Conservation (phyloP, 2,329 filamentous ascomycete species). For the Hypoxylon sp. region DNA sequence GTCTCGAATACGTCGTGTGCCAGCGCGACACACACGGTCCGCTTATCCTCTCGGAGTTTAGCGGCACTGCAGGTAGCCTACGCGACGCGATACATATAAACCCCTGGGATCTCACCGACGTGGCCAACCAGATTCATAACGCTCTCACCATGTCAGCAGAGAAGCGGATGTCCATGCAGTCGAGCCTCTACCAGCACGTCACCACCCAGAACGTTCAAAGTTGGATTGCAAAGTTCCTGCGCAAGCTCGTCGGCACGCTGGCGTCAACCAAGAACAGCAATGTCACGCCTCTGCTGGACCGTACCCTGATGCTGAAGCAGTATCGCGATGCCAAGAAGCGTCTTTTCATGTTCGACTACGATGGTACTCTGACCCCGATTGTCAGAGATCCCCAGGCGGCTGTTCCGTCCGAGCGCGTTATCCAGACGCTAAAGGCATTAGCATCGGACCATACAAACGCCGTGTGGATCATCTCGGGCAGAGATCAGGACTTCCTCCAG, state of each 20-base stretch:
- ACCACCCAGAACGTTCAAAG: slow-evolving; percentile 84
- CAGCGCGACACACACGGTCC: slow-evolving; percentile 88
- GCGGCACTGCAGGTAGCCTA: slow-evolving; percentile 87
- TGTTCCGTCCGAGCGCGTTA: slow-evolving; percentile 83
- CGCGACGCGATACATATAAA: slow-evolving; percentile 93
- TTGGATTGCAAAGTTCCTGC: slow-evolving; percentile 84
- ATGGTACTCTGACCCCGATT: slow-evolving; percentile 94
- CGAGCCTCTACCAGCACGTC: slow-evolving; percentile 81
- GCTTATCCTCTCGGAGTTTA: slow-evolving; percentile 95
- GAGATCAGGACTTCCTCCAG: slow-evolving; percentile 89
- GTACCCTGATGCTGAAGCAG: slow-evolving; percentile 71
- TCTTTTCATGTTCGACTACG: slow-evolving; percentile 98
- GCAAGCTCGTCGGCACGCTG: slow-evolving; percentile 80
- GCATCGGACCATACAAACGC: slow-evolving; percentile 82
- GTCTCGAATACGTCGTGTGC: slow-evolving; percentile 91
- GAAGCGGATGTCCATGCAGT: slow-evolving; percentile 73
- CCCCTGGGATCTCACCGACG: slow-evolving; percentile 88
- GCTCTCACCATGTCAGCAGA: slow-evolving; percentile 79
- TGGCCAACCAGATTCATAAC: slow-evolving; percentile 82
- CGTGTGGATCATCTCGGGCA: slow-evolving; percentile 98
- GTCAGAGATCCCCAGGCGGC: slow-evolving; percentile 90
- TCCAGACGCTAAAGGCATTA: slow-evolving; percentile 79
- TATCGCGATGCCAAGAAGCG: slow-evolving; percentile 80
- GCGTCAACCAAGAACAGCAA: slow-evolving; percentile 77
- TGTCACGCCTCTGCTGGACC: slow-evolving; percentile 83